Evolutionary conservation across 371 early-diverging fungal genomes (phyloP).

Genomic region (Saksenaea vasiformis): DNA sequence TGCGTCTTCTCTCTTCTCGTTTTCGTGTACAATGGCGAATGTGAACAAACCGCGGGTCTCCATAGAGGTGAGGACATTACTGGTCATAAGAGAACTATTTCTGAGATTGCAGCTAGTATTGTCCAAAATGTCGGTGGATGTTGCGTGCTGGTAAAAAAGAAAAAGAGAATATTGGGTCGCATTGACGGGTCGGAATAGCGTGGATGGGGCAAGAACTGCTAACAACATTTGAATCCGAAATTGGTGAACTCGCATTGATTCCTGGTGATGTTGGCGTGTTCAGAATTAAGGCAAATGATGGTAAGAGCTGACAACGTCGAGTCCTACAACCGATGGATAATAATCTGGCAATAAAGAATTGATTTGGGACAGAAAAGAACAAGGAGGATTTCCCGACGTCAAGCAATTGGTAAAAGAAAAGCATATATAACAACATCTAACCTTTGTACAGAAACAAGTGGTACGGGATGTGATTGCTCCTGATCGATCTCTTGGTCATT

Average conservation of each 20-base stretch:
- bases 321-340: neutral
- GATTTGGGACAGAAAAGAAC: conserved; percentile 70
- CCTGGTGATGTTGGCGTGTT: conserved; percentile 67
- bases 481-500: conserved; percentile 68
- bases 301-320: conserved; percentile 26
- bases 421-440: neutral
- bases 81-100: neutral
- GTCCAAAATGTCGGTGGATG: conserved; percentile 52
- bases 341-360: conserved; percentile 18
- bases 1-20: neutral
- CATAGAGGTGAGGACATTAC: conserved; percentile 20
- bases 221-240: conserved; percentile 61
- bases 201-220: conserved; percentile 77
- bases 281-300: conserved; percentile 58
- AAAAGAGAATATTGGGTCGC: neutral
- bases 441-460: conserved; percentile 59
- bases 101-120: conserved; percentile 29
- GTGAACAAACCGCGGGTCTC: conserved; percentile 27
- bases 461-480: conserved; percentile 68
- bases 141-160: conserved; percentile 37
- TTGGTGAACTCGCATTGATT: conserved; percentile 69
- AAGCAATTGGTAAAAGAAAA: conserved; percentile 58
- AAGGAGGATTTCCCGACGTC: conserved; percentile 71
- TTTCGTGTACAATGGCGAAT: conserved; percentile 10
- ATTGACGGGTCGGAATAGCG: conserved; percentile 28